phyloP scores from a whole-genome alignment of 495 filamentous ascomycete species.

The Filosporella fistucella region DNA sequence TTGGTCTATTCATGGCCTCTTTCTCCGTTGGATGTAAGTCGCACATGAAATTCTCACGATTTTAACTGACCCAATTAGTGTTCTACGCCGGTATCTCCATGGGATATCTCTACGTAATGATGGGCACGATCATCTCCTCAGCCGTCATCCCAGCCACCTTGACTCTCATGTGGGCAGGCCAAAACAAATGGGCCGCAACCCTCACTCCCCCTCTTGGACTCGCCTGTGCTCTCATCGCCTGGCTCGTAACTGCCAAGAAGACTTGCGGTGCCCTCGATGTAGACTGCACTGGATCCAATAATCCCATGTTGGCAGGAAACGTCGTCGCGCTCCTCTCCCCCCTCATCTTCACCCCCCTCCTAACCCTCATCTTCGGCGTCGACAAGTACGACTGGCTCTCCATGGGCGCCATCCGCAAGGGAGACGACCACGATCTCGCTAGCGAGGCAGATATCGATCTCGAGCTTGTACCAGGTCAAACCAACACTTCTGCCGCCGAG shows the following conservation, averaged over 20 bases:
- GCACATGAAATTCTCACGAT: neutral
- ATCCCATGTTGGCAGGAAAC: constrained; percentile 89
- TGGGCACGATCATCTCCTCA: constrained; percentile 25
- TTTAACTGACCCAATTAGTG: neutral
- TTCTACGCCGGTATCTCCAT: constrained; percentile 56
- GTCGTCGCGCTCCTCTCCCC: constrained; percentile 74
- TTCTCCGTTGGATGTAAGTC: constrained; percentile 19
- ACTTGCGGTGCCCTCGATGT: constrained; percentile 71
- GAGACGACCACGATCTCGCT: constrained; percentile 43
- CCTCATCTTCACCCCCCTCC: constrained; percentile 68
- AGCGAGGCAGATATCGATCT: constrained; percentile 27
- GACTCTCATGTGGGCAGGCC: constrained; percentile 22
- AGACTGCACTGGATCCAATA: constrained; percentile 71
- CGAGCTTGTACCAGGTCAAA: constrained; percentile 20
- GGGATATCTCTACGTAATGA: constrained; percentile 47
- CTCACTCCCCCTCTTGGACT: constrained; percentile 67
- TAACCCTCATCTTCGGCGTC: constrained; percentile 53
- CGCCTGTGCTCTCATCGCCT: constrained; percentile 71
- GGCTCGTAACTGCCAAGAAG: constrained; percentile 85
- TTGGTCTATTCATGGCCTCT: constrained; percentile 40
- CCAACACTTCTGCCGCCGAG: constrained; percentile 6
- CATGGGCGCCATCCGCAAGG: constrained; percentile 79
- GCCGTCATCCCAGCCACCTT: constrained; percentile 22
- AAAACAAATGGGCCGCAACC: constrained; percentile 22
- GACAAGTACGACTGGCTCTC: constrained; percentile 89